A percentile compares a stretch with the other conserved stretches of the same genome.
Conservation (phyloP, 2,329 filamentous ascomycete species). For the Trichoderma oligosporum region DNA sequence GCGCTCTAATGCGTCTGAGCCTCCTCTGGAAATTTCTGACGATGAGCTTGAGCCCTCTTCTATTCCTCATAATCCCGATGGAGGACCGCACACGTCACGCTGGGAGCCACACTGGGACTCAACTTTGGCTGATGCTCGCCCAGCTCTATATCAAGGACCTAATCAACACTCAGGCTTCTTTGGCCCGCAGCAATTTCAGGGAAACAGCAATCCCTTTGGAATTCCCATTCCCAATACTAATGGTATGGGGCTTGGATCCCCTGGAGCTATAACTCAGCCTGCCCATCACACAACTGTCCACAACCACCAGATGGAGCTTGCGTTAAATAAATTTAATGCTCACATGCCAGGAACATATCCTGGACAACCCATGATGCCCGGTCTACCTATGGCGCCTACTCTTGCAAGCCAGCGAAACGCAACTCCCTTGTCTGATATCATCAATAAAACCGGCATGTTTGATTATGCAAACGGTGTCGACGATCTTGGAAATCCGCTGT, state of each 20-base stretch:
- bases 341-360: constrained; percentile 14
- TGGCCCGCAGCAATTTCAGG: not conserved
- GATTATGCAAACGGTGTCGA: constrained; percentile 38
- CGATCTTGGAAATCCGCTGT: constrained; percentile 36
- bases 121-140: not conserved
- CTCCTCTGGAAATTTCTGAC: not conserved
- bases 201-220: not conserved
- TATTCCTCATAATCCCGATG: not conserved
- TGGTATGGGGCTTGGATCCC: not conserved
- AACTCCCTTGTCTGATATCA: constrained; percentile 33
- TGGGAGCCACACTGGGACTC: not conserved
- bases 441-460: constrained; percentile 37
- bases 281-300: not conserved
- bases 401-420: not conserved
- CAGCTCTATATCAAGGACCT: not conserved
- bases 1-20: constrained; percentile 15
- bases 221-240: not conserved
- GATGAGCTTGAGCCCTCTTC: not conserved
- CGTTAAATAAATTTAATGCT: not conserved
- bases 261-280: not conserved
- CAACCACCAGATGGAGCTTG: not conserved
- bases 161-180: not conserved
- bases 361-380: not conserved
- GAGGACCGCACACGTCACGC: not conserved
- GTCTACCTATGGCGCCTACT: not conserved